phyloP scores from a whole-genome alignment of 148 eudicot species.

The Silene latifolia region DNA sequence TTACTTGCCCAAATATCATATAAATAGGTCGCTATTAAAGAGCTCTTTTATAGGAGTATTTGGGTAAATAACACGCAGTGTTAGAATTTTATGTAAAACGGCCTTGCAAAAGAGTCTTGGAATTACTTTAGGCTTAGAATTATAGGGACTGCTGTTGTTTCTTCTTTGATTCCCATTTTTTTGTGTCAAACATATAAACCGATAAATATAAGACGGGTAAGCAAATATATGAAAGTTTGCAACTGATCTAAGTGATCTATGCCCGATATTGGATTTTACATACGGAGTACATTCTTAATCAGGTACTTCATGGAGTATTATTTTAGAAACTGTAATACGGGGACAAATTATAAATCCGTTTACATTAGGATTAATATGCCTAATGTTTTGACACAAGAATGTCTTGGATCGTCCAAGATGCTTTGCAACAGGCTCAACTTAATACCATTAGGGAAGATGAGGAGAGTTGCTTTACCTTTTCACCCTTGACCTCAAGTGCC shows the following conservation, averaged over 20 bases:
- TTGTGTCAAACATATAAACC: neutral
- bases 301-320: too few relatives aligned
- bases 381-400: neutral
- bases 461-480: constrained; percentile 16
- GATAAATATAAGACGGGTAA: neutral
- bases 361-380: neutral
- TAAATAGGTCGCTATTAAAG: too few relatives aligned
- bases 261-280: neutral
- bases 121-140: too few relatives aligned
- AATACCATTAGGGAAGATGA: neutral
- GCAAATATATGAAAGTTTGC: neutral
- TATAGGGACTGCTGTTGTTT: too few relatives aligned
- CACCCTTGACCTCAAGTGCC: constrained; percentile 29
- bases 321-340: neutral
- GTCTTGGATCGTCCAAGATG: too few relatives aligned
- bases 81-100: too few relatives aligned
- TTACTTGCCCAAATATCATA: too few relatives aligned
- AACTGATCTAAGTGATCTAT: neutral
- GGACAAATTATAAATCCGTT: neutral
- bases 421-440: neutral
- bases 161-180: neutral
- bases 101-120: too few relatives aligned
- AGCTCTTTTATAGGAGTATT: too few relatives aligned
- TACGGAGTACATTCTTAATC: neutral
- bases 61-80: too few relatives aligned